Base-by-base conservation (phyloP, 2,329 filamentous ascomycete species). In the Colletotrichum sp. region DNA sequence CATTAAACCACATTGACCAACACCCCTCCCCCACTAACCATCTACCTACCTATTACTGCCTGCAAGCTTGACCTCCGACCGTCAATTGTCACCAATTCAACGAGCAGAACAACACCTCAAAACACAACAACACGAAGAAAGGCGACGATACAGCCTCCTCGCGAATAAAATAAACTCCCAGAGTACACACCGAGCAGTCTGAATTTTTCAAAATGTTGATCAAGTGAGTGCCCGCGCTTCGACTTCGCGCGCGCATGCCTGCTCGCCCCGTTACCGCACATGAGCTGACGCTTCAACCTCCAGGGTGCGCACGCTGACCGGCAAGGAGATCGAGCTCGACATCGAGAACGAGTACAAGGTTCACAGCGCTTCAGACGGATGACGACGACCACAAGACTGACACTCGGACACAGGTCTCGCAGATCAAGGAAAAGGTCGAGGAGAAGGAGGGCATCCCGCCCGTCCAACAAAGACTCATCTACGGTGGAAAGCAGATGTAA, bases 371-470 rank as follows among this genome's bases (percentile, higher is more conserved):
- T 27, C 13, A 32, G 59, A 63, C 44, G 44, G 22, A 64, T 12
- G 30, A 59, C 25, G n/a, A 55, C 32, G 25, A 34, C 13, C 52
- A 27, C 15, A 22, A 12, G 19, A 39, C 75, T 77, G 49, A 73
- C 49, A n/a, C 62, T 16, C 57, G 77, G 79, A 49, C 15, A 52
- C 19, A 98, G 96, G 95, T 99, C 80, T 93, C 94, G 55, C 93
- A 96, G 85, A 99, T 99, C 90, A 99, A 99, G 90, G 97, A 99
- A 88, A 96, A 96, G 82, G 97, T 99, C 72, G 97, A 99, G 87
- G 97, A 99, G 89, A 99, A 99, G 88, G 97, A 99, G 85, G 97
- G 97, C 73, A 99, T 99, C 81, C 96, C 97, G 59, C 97, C 97
- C 1, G 96, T 97, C 22, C 97, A 99, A 87, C 97, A 99, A 87